Conservation (phyloP, 1,284 basidiomycete genomes). For the Trichosporon asahii region DNA sequence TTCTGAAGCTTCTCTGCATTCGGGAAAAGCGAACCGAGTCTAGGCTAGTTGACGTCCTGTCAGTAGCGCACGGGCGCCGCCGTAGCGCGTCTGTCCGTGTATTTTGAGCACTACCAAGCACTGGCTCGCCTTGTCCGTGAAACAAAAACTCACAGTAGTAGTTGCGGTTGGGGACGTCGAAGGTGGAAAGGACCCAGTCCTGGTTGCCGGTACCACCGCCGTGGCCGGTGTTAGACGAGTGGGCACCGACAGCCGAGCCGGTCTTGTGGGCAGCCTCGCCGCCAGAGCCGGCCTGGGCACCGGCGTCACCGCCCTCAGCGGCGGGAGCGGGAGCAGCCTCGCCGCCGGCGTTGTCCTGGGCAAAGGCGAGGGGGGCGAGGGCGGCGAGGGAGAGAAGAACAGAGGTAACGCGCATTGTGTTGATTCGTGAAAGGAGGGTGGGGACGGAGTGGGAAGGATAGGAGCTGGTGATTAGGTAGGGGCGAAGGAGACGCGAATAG, state of each 20-base stretch:
- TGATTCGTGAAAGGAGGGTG: not conserved
- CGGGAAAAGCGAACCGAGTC: not conserved
- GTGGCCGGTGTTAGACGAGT: conserved; percentile 2
- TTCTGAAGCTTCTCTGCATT: not conserved
- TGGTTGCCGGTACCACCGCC: not conserved
- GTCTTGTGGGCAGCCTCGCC: not conserved
- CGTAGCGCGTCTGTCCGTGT: not conserved
- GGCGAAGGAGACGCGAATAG: not conserved
- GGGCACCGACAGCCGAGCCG: not conserved
- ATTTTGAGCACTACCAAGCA: not conserved
- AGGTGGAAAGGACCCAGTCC: not conserved
- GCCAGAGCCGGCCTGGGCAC: not conserved
- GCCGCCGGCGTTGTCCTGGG: conserved; percentile 3
- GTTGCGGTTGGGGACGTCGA: conserved; percentile 1
- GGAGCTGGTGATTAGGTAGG: not conserved
- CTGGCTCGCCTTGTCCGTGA: not conserved
- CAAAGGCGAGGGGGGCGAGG: not conserved
- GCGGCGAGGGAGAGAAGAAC: conserved; percentile 4
- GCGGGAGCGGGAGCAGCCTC: not conserved
- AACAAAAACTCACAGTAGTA: not conserved
- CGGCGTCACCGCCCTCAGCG: not conserved
- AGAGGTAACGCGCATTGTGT: not conserved
- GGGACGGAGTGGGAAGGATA: not conserved
- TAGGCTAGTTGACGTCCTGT: not conserved
- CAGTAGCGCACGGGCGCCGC: not conserved